Evolutionary conservation across 2,329 filamentous ascomycete species (phyloP), one percentile per base, ranked within the genome.

Genomic region (Didymella segeticola): DNA sequence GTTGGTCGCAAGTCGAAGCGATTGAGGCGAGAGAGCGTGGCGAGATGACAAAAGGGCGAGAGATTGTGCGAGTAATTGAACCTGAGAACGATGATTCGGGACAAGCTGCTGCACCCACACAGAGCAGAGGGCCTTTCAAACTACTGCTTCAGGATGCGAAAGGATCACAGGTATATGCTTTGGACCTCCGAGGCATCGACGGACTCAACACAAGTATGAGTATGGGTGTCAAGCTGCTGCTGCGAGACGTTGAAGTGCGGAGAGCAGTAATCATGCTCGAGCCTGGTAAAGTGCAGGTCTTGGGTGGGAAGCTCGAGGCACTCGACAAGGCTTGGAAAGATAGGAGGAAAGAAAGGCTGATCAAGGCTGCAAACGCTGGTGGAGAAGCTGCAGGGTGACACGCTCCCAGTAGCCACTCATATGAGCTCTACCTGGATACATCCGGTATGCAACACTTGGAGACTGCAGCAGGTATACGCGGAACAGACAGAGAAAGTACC

Each of bases 261-360:
- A 82, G 93, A 50, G 95, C 92, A 0, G 83, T 89, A 43, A 67
- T 96, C n/a, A 77, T 98, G 74, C 78, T 99, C 17, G 88, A 91
- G 58, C 87, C 90, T 1, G 78, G 77, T 2, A 86, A 75, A 51
- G 87, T 86, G 47, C 81, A 84, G n/a, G 69, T 96, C 2, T 75
- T 97, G n/a, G 95, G 95, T 2, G 95, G 95, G 0, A 96, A 90
- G 77, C 83, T 98, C 37, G 92, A 97, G 48, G 80, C 79, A 0
- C 85, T 92, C 81, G 90, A 98, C 68, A 87, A 85, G 69, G 81
- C 81, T 7, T 98, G 93, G 93, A 81, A 82, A 39, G 85, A 87
- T 12, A 86, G 85, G 2, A 82, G 90, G 59, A 87, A 96, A 72
- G 82, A 81, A 42, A 83, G 85, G 59, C 73, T 98, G 55, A 86